These are phyloP conservation scores for Talaromyces liani DNA, from an alignment of 495 filamentous ascomycete species.

Conservation along the genomic window DNA sequence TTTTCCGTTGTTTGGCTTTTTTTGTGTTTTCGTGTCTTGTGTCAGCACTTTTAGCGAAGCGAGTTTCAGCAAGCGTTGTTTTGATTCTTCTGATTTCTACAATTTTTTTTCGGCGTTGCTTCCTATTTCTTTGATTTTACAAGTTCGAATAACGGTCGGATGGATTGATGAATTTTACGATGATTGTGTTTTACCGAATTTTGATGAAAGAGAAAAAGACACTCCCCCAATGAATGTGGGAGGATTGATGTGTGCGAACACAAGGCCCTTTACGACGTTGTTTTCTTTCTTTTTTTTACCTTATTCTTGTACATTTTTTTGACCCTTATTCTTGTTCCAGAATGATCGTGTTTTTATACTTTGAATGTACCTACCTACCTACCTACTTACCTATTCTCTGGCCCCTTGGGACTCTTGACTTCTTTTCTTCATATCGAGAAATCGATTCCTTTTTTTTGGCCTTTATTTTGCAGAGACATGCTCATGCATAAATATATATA, in stretches of 20 bases:
- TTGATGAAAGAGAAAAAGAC: background rate
- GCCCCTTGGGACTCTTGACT: background rate
- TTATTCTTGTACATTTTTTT: constrained; percentile 13
- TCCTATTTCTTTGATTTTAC: background rate
- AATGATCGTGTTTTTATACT: constrained; percentile 9
- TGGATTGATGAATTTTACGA: background rate
- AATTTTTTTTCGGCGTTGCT: constrained; percentile 3
- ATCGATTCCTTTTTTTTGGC: background rate
- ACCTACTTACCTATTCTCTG: background rate
- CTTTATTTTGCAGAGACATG: background rate
- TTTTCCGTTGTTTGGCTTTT: constrained; percentile 16
- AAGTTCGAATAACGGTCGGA: background rate
- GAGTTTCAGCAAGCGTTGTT: constrained; percentile 16
- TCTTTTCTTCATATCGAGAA: background rate
- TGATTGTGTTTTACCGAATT: background rate
- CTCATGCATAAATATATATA: background rate
- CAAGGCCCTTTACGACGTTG: background rate
- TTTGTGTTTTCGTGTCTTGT: constrained; percentile 20
- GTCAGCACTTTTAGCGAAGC: constrained; percentile 15
- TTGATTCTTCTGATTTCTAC: constrained; percentile 15
- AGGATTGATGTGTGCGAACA: constrained; percentile 3
- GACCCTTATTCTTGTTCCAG: background rate
- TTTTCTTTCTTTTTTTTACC: background rate
- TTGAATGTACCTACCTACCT: constrained; percentile 10
- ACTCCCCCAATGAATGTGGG: background rate